These are phyloP conservation scores for barley (Hordeum vulgare) DNA, from an alignment of 176 grass and related monocot species.

Conservation along the genomic window MorexV3_pseudomolecules_assembly NC_058519.1:141630529-141631028, in stretches of 20 bases:
- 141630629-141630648: not conserved
- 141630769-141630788: not conserved
- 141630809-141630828: too few species aligned
- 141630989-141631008: not conserved
- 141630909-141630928: not conserved
- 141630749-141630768: not conserved
- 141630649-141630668: too few species aligned
- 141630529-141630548: not conserved
- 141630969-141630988: not conserved
- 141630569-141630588: not conserved
- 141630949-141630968: not conserved
- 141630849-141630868: not conserved
- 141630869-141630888: not conserved
- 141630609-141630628: not conserved
- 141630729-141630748: not conserved
- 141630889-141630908: not conserved
- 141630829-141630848: not conserved
- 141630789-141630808: not conserved
- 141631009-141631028: constrained; percentile 62
- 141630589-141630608: not conserved
- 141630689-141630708: not conserved
- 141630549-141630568: not conserved
- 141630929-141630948: not conserved
- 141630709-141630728: not conserved
- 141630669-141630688: not conserved